Evolutionary conservation across 108 stramenopile species (phyloP).

Genomic region (Fragilariopsis cylindrus): DNA sequence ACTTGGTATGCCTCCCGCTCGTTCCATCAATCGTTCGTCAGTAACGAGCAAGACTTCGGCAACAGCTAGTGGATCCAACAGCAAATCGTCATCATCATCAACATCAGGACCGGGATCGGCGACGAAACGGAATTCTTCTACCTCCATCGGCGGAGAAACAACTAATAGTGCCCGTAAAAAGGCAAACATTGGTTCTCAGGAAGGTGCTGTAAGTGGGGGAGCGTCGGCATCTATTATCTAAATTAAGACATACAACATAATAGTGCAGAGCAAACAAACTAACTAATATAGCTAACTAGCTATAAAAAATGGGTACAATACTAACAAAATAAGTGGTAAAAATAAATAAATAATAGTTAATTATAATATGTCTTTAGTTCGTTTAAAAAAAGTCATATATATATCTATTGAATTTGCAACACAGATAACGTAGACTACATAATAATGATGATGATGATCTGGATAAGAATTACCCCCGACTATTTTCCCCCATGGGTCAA

Average conservation of each 20-base stretch:
- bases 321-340: no score
- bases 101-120: no score
- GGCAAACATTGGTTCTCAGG: background rate
- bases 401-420: background rate
- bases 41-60: slow-evolving; percentile 4
- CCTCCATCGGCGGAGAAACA: background rate
- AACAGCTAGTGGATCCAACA: background rate
- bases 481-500: slow-evolving; percentile 11
- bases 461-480: slow-evolving; percentile 9
- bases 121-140: background rate
- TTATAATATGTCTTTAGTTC: background rate
- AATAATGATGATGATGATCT: background rate
- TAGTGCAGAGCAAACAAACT: no score
- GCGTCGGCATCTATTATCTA: background rate
- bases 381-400: background rate
- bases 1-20: slow-evolving; percentile 53
- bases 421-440: slow-evolving; percentile 1
- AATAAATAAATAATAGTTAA: background rate
- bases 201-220: background rate
- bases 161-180: background rate
- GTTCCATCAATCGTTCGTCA: slow-evolving; percentile 29
- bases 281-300: no score
- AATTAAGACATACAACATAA: no score
- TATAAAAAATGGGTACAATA: no score
- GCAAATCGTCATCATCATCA: background rate